phyloP scores from a whole-genome alignment of 345 rosid species.

The Aurinia saxatilis region DNA sequence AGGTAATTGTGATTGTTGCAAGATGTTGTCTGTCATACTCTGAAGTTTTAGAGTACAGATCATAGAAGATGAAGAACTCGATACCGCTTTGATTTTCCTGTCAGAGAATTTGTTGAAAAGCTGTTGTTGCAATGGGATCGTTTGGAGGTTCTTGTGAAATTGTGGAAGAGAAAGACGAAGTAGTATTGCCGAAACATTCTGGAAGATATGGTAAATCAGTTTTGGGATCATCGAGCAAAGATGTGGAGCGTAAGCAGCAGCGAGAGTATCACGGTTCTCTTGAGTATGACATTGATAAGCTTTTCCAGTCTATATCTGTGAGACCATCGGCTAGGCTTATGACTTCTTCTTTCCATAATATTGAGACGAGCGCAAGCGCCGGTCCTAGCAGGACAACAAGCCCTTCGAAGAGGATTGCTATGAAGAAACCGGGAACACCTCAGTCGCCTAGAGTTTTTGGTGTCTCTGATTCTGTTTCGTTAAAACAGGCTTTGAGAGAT shows the following conservation, averaged over 20 bases:
- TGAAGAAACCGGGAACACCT: conserved; percentile 71
- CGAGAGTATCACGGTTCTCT: conserved; percentile 55
- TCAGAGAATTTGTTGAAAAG: neutral
- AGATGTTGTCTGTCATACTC: neutral
- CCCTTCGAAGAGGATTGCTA: conserved; percentile 45
- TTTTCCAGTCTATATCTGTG: conserved; percentile 67
- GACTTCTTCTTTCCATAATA: conserved; percentile 35
- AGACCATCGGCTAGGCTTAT: conserved; percentile 49
- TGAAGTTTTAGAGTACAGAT: neutral
- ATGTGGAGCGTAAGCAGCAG: conserved; percentile 37
- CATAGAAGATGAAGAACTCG: neutral
- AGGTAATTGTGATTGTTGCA: conserved; percentile 7
- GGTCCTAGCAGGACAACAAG: conserved; percentile 48
- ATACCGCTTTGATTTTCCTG: neutral
- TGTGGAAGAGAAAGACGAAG: conserved; percentile 70
- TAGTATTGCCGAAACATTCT: conserved; percentile 30
- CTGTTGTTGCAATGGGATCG: conserved; percentile 59
- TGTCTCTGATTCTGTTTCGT: conserved; percentile 58
- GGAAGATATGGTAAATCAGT: conserved; percentile 35
- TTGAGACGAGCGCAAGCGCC: conserved; percentile 34
- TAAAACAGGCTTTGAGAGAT: conserved; percentile 93
- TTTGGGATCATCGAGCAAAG: conserved; percentile 42
- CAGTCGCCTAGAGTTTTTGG: conserved; percentile 57
- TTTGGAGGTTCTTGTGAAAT: conserved; percentile 68
- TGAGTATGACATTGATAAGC: conserved; percentile 80